Base-by-base conservation (phyloP, 129 eudicot genomes). In the Flaveria ramosissima region DNA sequence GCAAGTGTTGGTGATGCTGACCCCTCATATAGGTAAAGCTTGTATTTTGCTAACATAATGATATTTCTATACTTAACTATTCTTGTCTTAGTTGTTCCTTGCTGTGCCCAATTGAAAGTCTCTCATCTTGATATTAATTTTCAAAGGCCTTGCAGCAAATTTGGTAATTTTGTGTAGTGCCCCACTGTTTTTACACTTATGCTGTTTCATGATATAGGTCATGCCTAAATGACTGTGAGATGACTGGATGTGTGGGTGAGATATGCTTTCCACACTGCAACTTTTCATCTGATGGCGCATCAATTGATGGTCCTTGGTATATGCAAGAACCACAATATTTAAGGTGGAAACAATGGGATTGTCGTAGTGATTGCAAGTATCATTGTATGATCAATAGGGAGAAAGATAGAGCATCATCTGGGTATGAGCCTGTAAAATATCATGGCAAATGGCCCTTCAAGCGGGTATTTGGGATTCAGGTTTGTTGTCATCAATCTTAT, bases 401-500 rank as follows among this genome's bases (percentile, higher is more conserved):
- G 81, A 81, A 72, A 66, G 87, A 82, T 62, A 83, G 92, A 84
- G 88, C 89, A 76, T 74, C 79, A 69, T 80, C 74, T 72, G 96
- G 92, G 53, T 86, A 75, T 6, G 77, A 43, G 71, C 92, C 96
- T 78, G 92, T 90, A 39, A 93, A 90, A 66, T 93, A 93, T 82
- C 98, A 93, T 79, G 98, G 98, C 46, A 92, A 92, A 86, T 92
- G 98, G 96, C 96, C 98, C 21, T 88, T 90, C 83, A 83, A 69
- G 60, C 90, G 98, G 66, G 78, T 89, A 26, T 88, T 30, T 53
- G 90, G 96, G 51, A 80, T 92, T 23, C 98, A 92, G 98, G 98
- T 92, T 79, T 68, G 97, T 87, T 69, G 68, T 23, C 9, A 65
- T 76, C 19, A 63, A 77, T 70, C 61, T 52, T 55, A 41, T 36